Base-by-base conservation (phyloP, 78 protist genomes). In the Dictyostelium intermedium region DNA sequence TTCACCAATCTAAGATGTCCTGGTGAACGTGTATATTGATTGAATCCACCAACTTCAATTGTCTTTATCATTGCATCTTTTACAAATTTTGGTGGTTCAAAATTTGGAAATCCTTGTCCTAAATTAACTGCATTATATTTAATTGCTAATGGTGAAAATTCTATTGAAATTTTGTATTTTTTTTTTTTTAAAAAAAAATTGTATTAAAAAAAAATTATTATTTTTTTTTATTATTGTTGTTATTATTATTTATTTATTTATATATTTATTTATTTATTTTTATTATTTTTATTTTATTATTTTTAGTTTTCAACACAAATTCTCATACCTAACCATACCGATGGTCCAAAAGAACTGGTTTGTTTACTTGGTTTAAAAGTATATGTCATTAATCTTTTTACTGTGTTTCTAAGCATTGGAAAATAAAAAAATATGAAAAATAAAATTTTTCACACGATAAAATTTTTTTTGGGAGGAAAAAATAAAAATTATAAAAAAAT, bases 81-180 rank as follows among this genome's bases (percentile, higher is more conserved):
- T 23, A 94, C 91, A 56, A 94, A 94, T 20, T 43, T 6, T 47
- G 91, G 91, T 86, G 96, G 93, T 72, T 85, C 92, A 53, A 86
- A 94, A 70, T 87, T 87, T 27, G 96, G 96, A 41, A 89, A 94
- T 60, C 96, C 96, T 56, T 94, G 96, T 18, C 96, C 96, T 74
- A 94, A 91, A 45, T 94, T 94, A 13, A 94, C 35, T 23, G 96
- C 5, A 34, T 84, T 83, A 76, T 94, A 82, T 86, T 94, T 69
- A 20, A 66, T 25, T 35, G 96, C 41, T 32, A 94, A 56, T 79
- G 96, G 96, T 74, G 96, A 85, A 53, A 94, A 94, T 41, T 94
- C 96, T 81, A 76, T 74, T n/a, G 43, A 39, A 39, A 23, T 20
- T 18, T 43, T 45, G 32, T 53, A 53, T 81, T 16, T 16, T 16